Percentiles rank a stretch among this genome's conserved stretches.
Conservation (phyloP, 257 asterid species). For the Plectranthus barbatus region DNA sequence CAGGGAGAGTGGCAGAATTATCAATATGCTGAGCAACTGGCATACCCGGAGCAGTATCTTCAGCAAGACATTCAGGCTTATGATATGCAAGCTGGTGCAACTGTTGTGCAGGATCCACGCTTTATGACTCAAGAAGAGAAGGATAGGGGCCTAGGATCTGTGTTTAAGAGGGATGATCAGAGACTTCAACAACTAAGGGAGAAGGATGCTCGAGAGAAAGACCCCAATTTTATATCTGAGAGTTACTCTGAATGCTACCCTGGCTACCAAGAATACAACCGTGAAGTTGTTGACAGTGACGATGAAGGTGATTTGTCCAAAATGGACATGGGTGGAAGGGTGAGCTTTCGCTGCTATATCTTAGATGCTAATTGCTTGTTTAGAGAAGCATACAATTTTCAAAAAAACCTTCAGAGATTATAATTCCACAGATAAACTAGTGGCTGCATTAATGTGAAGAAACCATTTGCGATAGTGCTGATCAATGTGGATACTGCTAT, state of each 20-base stretch:
- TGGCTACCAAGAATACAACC: conserved; percentile 94
- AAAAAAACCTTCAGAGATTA: background rate
- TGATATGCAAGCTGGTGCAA: conserved; percentile 56
- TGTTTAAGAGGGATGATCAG: conserved; percentile 93
- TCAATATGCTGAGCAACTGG: conserved; percentile 79
- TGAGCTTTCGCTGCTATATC: conserved; percentile 28
- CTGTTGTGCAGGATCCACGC: conserved; percentile 57
- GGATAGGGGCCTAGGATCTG: conserved; percentile 97
- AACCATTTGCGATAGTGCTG: background rate
- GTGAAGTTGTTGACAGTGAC: conserved; percentile 91
- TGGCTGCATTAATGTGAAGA: background rate
- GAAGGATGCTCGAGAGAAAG: conserved; percentile 93
- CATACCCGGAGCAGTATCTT: conserved; percentile 82
- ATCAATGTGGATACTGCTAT: background rate
- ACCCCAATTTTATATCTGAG: conserved; percentile 94
- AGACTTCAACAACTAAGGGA: conserved; percentile 92
- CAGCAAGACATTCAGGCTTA: conserved; percentile 70
- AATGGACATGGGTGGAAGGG: conserved; percentile 99
- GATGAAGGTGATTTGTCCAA: conserved; percentile 93
- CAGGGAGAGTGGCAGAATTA: conserved; percentile 93
- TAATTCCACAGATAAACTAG: background rate
- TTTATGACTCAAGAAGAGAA: conserved; percentile 98
- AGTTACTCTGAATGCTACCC: conserved; percentile 99
- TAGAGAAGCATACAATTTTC: background rate
- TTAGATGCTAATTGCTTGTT: background rate